Evolutionary conservation across 2,329 filamentous ascomycete genomes (phyloP).

Genomic region (Fusarium brachygibbosum): DNA sequence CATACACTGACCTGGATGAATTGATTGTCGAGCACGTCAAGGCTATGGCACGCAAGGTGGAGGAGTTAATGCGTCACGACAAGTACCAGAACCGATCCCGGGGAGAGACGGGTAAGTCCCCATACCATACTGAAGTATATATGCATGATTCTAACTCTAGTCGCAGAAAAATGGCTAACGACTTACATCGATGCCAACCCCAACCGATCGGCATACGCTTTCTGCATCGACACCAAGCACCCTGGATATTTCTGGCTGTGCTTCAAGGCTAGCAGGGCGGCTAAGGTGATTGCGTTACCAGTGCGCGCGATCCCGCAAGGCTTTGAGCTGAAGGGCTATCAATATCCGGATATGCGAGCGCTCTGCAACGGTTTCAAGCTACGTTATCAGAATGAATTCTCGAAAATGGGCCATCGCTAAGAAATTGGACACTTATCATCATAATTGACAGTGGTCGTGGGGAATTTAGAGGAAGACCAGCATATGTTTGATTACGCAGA

Average conservation of each 20-base stretch:
- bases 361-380: slow-evolving; percentile 98
- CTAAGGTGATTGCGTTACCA: slow-evolving; percentile 81
- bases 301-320: slow-evolving; percentile 94
- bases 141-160: slow-evolving; percentile 38
- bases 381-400: slow-evolving; percentile 75
- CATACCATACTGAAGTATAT: background rate
- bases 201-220: slow-evolving; percentile 91
- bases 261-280: slow-evolving; percentile 89
- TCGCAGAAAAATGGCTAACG: slow-evolving; percentile 89
- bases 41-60: slow-evolving; percentile 97
- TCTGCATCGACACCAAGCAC: slow-evolving; percentile 92
- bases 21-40: slow-evolving; percentile 97
- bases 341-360: slow-evolving; percentile 94
- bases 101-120: slow-evolving; percentile 83
- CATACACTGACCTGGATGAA: slow-evolving; percentile 96
- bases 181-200: slow-evolving; percentile 98
- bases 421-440: background rate
- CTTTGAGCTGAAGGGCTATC: slow-evolving; percentile 88
- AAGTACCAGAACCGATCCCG: slow-evolving; percentile 89
- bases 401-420: slow-evolving; percentile 66
- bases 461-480: slow-evolving; percentile 1
- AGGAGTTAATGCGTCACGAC: slow-evolving; percentile 94
- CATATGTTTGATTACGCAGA: slow-evolving; percentile 35
- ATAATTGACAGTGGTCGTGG: slow-evolving; percentile 1
- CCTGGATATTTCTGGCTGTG: slow-evolving; percentile 96